These are phyloP conservation scores for Camellia lanceoleosa DNA, from an alignment of 148 eudicot species.

Conservation along the genomic window DNA sequence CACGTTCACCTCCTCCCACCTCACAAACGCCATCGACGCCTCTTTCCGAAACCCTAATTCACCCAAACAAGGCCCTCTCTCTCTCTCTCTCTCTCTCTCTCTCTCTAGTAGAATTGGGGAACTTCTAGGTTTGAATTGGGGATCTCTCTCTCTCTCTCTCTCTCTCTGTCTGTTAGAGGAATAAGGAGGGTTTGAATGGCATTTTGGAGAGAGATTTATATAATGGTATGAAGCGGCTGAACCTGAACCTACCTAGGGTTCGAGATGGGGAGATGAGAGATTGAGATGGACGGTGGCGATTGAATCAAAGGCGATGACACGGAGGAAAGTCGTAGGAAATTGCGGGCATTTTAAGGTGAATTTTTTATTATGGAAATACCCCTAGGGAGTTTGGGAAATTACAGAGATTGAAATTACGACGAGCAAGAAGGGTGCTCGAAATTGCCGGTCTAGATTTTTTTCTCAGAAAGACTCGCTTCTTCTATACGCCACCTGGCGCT, in stretches of 20 bases:
- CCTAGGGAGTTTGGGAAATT: background rate
- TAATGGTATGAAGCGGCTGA: slow-evolving; percentile 1
- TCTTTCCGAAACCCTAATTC: background rate
- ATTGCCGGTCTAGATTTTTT: background rate
- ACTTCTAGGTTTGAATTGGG: background rate
- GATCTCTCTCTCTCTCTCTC: background rate
- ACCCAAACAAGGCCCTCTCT: background rate
- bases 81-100: slow-evolving; percentile 8
- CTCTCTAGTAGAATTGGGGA: background rate
- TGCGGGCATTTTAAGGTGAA: slow-evolving; percentile 16
- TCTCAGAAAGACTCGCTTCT: background rate
- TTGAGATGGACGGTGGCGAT: slow-evolving; percentile 34
- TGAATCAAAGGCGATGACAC: slow-evolving; percentile 23
- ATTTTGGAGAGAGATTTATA: slow-evolving; percentile 12
- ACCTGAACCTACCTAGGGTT: slow-evolving; percentile 43
- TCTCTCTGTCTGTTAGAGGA: background rate
- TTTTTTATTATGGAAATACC: slow-evolving; percentile 10
- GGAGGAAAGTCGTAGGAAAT: slow-evolving; percentile 31
- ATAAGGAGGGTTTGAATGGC: slow-evolving; percentile 4
- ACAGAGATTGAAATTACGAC: background rate
- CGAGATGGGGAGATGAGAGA: background rate
- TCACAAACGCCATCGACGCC: slow-evolving; percentile 35
- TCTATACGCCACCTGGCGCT: background rate
- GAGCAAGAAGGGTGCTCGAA: background rate
- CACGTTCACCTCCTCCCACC: slow-evolving; percentile 66